Conservation (phyloP, 371 early-diverging fungal species). For the Mucor piriformis region DNA sequence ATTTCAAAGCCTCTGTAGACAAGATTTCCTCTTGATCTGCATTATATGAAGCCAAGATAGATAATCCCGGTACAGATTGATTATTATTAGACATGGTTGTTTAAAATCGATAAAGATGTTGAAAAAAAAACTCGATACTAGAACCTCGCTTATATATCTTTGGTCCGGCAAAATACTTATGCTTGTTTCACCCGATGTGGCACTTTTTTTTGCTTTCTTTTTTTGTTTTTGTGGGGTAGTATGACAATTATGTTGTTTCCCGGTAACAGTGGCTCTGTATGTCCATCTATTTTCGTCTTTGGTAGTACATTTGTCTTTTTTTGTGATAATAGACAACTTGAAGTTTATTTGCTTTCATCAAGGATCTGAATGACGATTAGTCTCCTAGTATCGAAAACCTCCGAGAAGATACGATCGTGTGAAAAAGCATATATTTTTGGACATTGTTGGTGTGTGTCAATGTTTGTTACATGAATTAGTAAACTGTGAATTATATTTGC, state of each 20-base stretch:
- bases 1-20: constrained; percentile 76
- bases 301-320: too few species aligned
- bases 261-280: not conserved
- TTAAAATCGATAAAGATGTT: not conserved
- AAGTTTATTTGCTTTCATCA: too few species aligned
- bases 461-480: too few species aligned
- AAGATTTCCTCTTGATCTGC: constrained; percentile 67
- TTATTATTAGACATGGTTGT: not conserved
- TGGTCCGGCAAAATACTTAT: not conserved
- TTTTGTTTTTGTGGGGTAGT: constrained; percentile 1
- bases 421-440: too few species aligned
- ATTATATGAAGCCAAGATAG: constrained; percentile 29
- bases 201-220: too few species aligned
- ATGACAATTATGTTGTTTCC: not conserved
- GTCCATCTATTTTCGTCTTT: too few species aligned
- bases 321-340: too few species aligned
- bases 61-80: constrained; percentile 28
- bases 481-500: too few species aligned
- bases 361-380: too few species aligned
- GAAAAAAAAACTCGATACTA: not conserved
- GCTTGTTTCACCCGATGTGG: not conserved
- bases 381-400: too few species aligned
- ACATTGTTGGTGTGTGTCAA: too few species aligned
- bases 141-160: not conserved
- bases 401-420: too few species aligned